phyloP scores from a whole-genome alignment of 2,329 filamentous ascomycete genomes.

The Neoascochyta sp. region DNA sequence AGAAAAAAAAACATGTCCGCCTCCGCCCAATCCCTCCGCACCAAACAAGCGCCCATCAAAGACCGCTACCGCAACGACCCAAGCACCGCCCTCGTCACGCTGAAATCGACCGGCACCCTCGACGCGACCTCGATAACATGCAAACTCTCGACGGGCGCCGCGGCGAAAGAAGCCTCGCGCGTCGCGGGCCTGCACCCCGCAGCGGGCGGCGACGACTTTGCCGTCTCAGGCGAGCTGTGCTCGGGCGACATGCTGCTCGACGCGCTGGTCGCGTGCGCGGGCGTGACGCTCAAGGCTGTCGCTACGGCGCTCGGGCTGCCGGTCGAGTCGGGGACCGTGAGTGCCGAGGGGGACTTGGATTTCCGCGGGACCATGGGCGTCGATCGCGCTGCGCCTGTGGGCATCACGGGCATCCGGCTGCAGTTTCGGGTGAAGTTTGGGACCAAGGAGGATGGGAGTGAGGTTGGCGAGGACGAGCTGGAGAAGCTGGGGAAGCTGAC shows the following conservation, averaged over 20 bases:
- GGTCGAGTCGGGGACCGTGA: constrained; percentile 42
- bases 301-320: constrained; percentile 47
- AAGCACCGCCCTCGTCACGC: constrained; percentile 45
- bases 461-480: constrained; percentile 43
- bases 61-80: constrained; percentile 45
- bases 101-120: constrained; percentile 45
- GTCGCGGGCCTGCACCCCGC: constrained; percentile 48
- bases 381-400: constrained; percentile 45
- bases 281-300: constrained; percentile 51
- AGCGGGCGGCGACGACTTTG: constrained; percentile 44
- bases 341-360: constrained; percentile 48
- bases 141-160: constrained; percentile 44
- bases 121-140: constrained; percentile 47
- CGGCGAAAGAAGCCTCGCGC: constrained; percentile 40
- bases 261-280: constrained; percentile 49
- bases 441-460: constrained; percentile 24
- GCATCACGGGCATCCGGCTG: constrained; percentile 47
- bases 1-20: too few relatives aligned
- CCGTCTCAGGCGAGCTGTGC: constrained; percentile 48
- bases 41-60: constrained; percentile 50
- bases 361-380: constrained; percentile 51
- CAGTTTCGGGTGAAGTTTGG: constrained; percentile 44
- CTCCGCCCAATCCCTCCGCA: constrained; percentile 40
- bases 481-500: constrained; percentile 48
- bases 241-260: constrained; percentile 51